Evolutionary conservation across 352 stramenopile species (phyloP), one percentile per base, ranked within the genome.

Genomic region (Phytophthora capsici): DNA sequence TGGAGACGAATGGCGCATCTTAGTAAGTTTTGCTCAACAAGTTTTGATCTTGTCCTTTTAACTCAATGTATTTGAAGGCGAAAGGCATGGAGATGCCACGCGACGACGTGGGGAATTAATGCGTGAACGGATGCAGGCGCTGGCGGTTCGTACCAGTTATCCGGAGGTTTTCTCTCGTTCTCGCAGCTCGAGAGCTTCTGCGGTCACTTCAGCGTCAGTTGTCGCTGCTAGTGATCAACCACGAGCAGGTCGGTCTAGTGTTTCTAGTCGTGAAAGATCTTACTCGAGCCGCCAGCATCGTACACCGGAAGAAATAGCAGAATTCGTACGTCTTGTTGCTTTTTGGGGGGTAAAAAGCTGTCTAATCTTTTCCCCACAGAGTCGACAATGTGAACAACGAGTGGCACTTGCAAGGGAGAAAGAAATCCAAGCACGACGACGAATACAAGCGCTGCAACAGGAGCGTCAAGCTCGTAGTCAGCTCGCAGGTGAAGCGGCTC

Each of bases 61-160:
- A 34, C 12, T 20, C 9, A 20, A n/a, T 19, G 14, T 20, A 10
- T 41, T 47, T 46, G 1, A 28, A 92, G 84, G 81, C 37, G 75
- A 79, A 64, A 76, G 73, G 14, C 78, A 93, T 62, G 80, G 78
- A 62, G 66, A 82, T 20, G 75, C 78, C n/a, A 81, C 75, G 51
- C 69, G 69, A 9, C 66, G 78, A 61, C 77, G 80, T 1, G 75
- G 86, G 1, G 70, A 84, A 47, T 51, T 88, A 30, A 68, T 85
- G 25, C 69, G 53, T 17, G 75, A 89, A 22, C 74, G 82, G 2
- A 78, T 77, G 32, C 66, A 84, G n/a, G 12, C 71, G 20, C 53
- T 89, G 37, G 75, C 69, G 5, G 53, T 78, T 16, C 82, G 72
- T 45, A 80, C 78, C 13, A 67, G 66, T 16, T 88, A 89, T 44